Evolutionary conservation across 768 basidiomycete species (phyloP).

Genomic region (Neoboletus brunneissimus): DNA sequence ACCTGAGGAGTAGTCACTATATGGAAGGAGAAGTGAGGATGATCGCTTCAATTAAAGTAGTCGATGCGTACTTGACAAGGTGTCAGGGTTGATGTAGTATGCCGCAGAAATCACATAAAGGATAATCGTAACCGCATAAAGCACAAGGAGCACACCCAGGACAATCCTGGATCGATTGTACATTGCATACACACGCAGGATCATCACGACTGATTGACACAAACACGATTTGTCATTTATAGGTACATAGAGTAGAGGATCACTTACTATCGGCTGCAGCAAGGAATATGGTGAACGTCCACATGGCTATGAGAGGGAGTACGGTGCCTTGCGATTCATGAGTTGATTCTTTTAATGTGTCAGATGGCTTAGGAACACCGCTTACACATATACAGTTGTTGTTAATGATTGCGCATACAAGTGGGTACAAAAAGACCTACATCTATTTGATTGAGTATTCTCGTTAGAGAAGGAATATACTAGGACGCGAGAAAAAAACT

Average conservation of each 20-base stretch:
- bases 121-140: constrained; percentile 2
- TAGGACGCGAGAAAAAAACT: neutral
- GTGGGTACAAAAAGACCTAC: constrained; percentile 2
- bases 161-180: constrained; percentile 16
- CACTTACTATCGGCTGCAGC: constrained; percentile 21
- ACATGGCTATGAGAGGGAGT: neutral
- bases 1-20: constrained; percentile 12
- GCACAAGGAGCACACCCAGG: constrained; percentile 2
- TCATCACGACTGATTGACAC: constrained; percentile 19
- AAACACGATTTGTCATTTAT: neutral
- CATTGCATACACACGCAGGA: constrained; percentile 26
- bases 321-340: constrained; percentile 8
- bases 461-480: neutral
- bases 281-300: constrained; percentile 11
- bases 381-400: constrained; percentile 19
- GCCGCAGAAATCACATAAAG: neutral
- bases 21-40: neutral
- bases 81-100: constrained; percentile 6
- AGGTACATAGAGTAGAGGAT: neutral
- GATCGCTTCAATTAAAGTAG: neutral
- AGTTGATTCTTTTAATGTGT: neutral
- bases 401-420: neutral
- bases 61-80: constrained; percentile 7
- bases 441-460: constrained; percentile 2
- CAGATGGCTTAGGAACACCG: neutral